These are phyloP conservation scores for Pilasporangium apinafurcum DNA, from an alignment of 352 stramenopile species.

Conservation along the genomic window DNA sequence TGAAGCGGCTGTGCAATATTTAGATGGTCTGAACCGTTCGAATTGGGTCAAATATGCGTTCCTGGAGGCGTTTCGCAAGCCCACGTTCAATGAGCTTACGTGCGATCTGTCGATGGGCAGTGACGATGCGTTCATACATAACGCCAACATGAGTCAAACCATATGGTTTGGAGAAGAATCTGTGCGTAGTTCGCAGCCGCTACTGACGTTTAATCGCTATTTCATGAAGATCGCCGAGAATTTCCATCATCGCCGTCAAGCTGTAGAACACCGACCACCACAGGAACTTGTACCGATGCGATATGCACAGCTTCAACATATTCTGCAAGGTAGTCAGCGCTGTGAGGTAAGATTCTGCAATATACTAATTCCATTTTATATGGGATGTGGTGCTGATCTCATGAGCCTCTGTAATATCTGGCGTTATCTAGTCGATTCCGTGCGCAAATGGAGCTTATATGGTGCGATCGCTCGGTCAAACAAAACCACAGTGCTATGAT, in stretches of 20 bases:
- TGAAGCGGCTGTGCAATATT: constrained; percentile 37
- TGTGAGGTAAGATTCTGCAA: constrained; percentile 54
- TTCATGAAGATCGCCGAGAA: constrained; percentile 72
- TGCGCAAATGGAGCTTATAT: constrained; percentile 77
- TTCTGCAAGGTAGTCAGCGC: constrained; percentile 64
- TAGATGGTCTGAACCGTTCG: constrained; percentile 47
- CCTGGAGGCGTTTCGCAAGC: constrained; percentile 48
- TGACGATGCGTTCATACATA: constrained; percentile 34
- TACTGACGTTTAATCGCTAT: constrained; percentile 60
- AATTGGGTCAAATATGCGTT: constrained; percentile 81
- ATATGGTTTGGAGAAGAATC: constrained; percentile 60
- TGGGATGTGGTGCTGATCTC: not conserved
- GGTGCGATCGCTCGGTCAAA: constrained; percentile 61
- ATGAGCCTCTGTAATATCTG: not conserved
- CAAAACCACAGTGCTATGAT: constrained; percentile 46
- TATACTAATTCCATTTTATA: not conserved
- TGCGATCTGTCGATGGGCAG: constrained; percentile 50
- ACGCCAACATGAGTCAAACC: constrained; percentile 25
- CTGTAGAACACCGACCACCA: constrained; percentile 37
- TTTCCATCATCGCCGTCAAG: constrained; percentile 55
- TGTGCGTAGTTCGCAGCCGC: constrained; percentile 53
- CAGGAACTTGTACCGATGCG: constrained; percentile 59
- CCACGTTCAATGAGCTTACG: constrained; percentile 71
- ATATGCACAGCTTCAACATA: constrained; percentile 58
- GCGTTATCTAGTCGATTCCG: constrained; percentile 48